Base-by-base conservation (phyloP, 768 basidiomycete genomes). In the Mycena sanguinolenta region DNA sequence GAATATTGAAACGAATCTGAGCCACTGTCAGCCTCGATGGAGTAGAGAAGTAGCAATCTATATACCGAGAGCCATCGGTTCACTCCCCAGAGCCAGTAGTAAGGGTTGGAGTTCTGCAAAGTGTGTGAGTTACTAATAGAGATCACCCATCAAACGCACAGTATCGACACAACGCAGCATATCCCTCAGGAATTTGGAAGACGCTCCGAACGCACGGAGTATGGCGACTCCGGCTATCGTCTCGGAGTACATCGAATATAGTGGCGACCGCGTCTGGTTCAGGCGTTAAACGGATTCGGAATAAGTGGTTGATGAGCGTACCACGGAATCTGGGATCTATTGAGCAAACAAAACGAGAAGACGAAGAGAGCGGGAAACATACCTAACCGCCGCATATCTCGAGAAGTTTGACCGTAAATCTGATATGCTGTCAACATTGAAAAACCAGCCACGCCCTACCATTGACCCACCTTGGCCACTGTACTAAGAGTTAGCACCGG, bases 51-150 rank as follows among this genome's bases (percentile, higher is more conserved):
- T 23, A 30, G n/a, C 25, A 21, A 34, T 19, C 25, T 14, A 30
- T 14, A 30, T 59, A 92, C 89, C 34, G 92, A 92, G 55, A 96
- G 84, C 96, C 96, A 98, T 52, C 95, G 91, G 78, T 96, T 96
- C 21, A 96, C 94, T 82, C 90, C 93, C 94, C 93, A 96, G 88
- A 93, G 92, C 96, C 96, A 97, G 76, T 93, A 95, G 77, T 90
- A 93, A 4, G 94, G 94, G 76, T 89, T 94, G 19, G 89, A 75
- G 67, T 86, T 87, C 84, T 87, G 64, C 27, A 32, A 63, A 36
- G 61, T 3, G 38, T 21, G 23, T 42, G 21, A 44, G 69, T 69
- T 14, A 63, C 59, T 57, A 46, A 42, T 39, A 19, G 21, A 62
- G 61, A 50, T 42, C 27, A 30, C 38, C 57, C 55, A 52, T 9